Base-by-base conservation (phyloP, 768 basidiomycete species). In the Nevesoporus exiguus region DNA sequence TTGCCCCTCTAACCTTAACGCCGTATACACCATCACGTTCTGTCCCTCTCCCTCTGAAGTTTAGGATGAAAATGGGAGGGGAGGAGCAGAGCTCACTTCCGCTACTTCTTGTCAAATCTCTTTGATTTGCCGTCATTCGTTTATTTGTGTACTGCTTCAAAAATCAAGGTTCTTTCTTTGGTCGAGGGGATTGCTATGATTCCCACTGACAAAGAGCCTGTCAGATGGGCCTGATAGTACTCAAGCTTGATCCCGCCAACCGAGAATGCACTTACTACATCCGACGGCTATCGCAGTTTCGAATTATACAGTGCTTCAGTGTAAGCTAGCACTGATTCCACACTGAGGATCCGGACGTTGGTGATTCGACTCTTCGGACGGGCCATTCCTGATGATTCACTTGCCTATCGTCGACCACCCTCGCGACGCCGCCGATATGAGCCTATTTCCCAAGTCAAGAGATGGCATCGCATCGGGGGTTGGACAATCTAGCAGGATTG, bases 11-110 rank as follows among this genome's bases (percentile, higher is more conserved):
- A 40, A 21, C 47, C 43, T 53, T n/a, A 60, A 61, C 9, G 70
- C 80, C 1, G 74, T 72, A 55, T 81, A 77, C 57, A 79, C 76
- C 3, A 42, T 80, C 49, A 78, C 73, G 1, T 78, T 79, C 64
- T 80, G 78, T 57, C 77, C 78, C 51, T 37, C 61, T 22, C 4
- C 54, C 21, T 51, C 42, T 41, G n/a, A 52, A 34, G 52, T 55
- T 36, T 55, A 51, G 10, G 29, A 14, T 2, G 11, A 39, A 11
- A 24, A 29, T 22, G 17, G 30, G 11, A 7, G 17, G 14, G 6
- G n/a, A 19, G 22, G 25, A 14, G 25, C 8, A 8, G n/a, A 10
- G 7, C 7, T 39, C 19, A 22, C 14, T 2, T 22, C 3, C 17
- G 17, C 19, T 17, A 7, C 17, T 39, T 49, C 14, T 36, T 52